Base-by-base conservation (phyloP, 257 asterid species). In the Nicotiana tomentosiformis region DNA sequence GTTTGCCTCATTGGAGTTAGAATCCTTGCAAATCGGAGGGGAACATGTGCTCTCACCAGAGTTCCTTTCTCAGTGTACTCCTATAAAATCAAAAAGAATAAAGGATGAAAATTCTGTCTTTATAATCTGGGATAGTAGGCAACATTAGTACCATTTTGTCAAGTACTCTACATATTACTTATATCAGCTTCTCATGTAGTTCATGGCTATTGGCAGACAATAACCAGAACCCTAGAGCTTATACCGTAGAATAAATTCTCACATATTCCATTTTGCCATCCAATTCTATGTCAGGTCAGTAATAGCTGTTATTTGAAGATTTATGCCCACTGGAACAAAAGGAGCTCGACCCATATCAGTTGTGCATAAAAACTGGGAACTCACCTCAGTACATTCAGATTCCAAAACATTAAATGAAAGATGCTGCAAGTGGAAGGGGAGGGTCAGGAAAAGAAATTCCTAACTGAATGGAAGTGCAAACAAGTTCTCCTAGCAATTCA, bases 1-100 rank as follows among this genome's bases (percentile, higher is more conserved):
- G 86, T 91, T 84, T 92, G 98, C 91, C 99, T 92, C 98, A 96
- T 90, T 5, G 98, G 98, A 23, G 95, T 96, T 77, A 94, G 97
- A 84, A 94, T 91, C 88, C 98, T 90, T 37, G 99, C 97, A 61
- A 92, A 94, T 60, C 98, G 97, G 66, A 96, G 97, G 46, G 99
- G 99, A 62, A 96, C 99, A 78, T 94, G 85, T 67, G 98, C 99
- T 87, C 93, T 86, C 46, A 96, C 89, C 82, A 92, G 51, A 61
- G 98, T 90, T 87, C 98, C 99, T 77, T 85, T 87, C 83, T 93
- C 98, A 0, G 89, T 88, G 86, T 94, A 94, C 86, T 92, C 98
- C 98, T 96, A 66, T 64, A 69, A 83, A 46, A 82, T n/a, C 68
- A 80, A 18, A 53, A 51, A 51, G 67, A 39, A 72, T 39, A 12